Conservation (phyloP, 2,329 filamentous ascomycete genomes). For the Exophiala calicioides region DNA sequence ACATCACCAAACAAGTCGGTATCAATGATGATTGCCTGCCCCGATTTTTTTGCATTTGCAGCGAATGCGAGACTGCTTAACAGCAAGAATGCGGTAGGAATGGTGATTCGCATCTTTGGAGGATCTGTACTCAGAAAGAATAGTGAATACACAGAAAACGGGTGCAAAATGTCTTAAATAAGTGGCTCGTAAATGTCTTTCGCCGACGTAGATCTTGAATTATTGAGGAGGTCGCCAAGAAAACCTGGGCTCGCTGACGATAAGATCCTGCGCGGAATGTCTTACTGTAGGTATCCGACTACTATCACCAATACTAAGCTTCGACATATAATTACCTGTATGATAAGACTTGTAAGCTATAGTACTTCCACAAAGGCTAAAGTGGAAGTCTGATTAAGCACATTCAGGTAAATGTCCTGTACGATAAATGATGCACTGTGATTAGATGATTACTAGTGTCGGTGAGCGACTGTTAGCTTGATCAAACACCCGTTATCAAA, state of each 20-base stretch:
- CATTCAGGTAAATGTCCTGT: too few species aligned
- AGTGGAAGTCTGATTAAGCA: neutral
- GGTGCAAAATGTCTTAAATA: neutral
- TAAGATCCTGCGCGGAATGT: neutral
- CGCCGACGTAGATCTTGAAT: too few species aligned
- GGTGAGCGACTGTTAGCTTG: neutral
- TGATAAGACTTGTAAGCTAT: neutral
- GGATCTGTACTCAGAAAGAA: neutral
- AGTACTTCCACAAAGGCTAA: neutral
- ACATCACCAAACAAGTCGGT: conserved; percentile 13
- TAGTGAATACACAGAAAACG: neutral
- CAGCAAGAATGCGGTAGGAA: neutral
- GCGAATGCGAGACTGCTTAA: neutral
- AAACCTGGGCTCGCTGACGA: neutral
- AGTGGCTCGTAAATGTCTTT: neutral
- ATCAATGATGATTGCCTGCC: conserved; percentile 11
- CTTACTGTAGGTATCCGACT: too few species aligned
- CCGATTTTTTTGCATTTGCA: neutral
- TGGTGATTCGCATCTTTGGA: neutral
- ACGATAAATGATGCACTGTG: conserved; percentile 1
- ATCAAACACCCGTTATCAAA: neutral
- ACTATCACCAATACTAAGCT: too few species aligned
- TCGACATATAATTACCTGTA: neutral
- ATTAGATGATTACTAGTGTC: conserved; percentile 6
- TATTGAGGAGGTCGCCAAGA: neutral